phyloP scores from a whole-genome alignment of 805 yeast species.

The Saccharomycopsis javanensis region DNA sequence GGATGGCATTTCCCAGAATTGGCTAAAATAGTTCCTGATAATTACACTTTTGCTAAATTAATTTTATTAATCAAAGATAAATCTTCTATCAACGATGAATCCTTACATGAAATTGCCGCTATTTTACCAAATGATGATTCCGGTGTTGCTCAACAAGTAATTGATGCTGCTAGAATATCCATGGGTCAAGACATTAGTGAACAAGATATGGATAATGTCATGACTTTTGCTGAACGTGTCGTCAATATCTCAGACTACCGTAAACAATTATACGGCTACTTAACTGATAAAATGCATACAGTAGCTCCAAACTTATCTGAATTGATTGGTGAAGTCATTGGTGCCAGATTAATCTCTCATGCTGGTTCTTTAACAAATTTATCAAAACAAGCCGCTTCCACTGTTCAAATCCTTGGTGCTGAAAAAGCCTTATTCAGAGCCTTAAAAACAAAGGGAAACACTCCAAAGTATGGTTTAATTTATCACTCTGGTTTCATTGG shows the following conservation, averaged over 20 bases:
- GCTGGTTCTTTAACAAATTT: slow-evolving; percentile 96
- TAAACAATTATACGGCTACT: slow-evolving; percentile 68
- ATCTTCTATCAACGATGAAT: slow-evolving; percentile 67
- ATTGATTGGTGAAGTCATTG: slow-evolving; percentile 96
- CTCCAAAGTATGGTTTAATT: slow-evolving; percentile 92
- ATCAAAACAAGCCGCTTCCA: slow-evolving; percentile 97
- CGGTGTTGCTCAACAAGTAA: slow-evolving; percentile 80
- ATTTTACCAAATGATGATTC: slow-evolving; percentile 79
- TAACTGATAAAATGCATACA: slow-evolving; percentile 91
- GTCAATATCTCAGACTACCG: slow-evolving; percentile 89
- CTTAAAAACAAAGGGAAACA: slow-evolving; percentile 90
- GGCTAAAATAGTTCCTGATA: slow-evolving; percentile 84
- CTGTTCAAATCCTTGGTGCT: slow-evolving; percentile 96
- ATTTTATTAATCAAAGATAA: slow-evolving; percentile 81
- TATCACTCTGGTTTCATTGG: slow-evolving; percentile 94
- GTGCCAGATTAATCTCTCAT: slow-evolving; percentile 96
- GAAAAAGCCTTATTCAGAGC: slow-evolving; percentile 96
- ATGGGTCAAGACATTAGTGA: slow-evolving; percentile 99
- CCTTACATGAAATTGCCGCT: slow-evolving; percentile 85
- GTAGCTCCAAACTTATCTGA: slow-evolving; percentile 97
- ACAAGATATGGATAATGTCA: slow-evolving; percentile 85
- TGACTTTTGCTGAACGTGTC: slow-evolving; percentile 88
- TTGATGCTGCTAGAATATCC: slow-evolving; percentile 91
- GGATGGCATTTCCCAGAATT: slow-evolving; percentile 99
- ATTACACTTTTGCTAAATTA: slow-evolving; percentile 75